Evolutionary conservation across 495 filamentous ascomycete species (phyloP).

Genomic region (Neurospora intermedia): DNA sequence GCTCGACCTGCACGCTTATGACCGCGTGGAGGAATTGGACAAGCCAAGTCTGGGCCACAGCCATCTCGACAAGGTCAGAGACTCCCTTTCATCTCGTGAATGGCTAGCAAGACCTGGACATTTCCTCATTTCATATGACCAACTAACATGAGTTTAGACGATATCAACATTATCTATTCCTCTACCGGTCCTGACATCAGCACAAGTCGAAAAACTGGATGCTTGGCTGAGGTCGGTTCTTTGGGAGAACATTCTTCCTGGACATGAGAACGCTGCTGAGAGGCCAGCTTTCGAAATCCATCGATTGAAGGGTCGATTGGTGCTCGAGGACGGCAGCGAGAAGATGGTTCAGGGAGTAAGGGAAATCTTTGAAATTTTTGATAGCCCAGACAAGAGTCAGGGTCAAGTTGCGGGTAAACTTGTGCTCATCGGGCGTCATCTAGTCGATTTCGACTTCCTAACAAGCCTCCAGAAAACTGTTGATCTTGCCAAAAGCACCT

Average conservation of each 20-base stretch:
- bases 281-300: conserved; percentile 57
- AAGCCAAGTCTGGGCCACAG: conserved; percentile 58
- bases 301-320: conserved; percentile 69
- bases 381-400: conserved; percentile 30
- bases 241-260: conserved; percentile 67
- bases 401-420: conserved; percentile 50
- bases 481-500: conserved; percentile 1
- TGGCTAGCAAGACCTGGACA: not conserved
- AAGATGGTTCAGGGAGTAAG: conserved; percentile 86
- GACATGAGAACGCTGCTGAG: conserved; percentile 7
- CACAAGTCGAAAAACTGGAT: conserved; percentile 53
- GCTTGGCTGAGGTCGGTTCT: conserved; percentile 73
- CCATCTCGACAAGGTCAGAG: conserved; percentile 69
- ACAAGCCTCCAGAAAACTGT: conserved; percentile 23
- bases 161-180: conserved; percentile 76
- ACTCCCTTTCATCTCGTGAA: not conserved
- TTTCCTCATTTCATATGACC: not conserved
- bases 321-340: conserved; percentile 46
- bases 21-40: conserved; percentile 60
- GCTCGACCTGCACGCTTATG: conserved; percentile 87
- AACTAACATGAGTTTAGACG: conserved; percentile 38
- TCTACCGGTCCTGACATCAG: conserved; percentile 43
- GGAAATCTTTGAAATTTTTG: conserved; percentile 85
- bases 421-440: conserved; percentile 64
- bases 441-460: conserved; percentile 40